Evolutionary conservation across 306 rosid species (phyloP), one percentile per base, ranked within the genome.

Genomic region (Sesbania bispinosa): DNA sequence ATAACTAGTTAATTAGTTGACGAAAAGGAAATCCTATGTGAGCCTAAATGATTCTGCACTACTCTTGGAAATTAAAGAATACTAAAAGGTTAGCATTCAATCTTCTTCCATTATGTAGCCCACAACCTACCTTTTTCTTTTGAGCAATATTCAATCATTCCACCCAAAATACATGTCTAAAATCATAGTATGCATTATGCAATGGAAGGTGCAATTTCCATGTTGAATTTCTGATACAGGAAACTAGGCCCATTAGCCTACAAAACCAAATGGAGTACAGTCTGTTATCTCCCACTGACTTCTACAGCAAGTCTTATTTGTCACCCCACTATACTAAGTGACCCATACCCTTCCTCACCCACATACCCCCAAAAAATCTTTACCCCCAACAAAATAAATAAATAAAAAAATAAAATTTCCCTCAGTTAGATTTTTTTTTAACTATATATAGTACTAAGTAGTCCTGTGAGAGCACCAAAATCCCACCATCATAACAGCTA

Each of bases 401-500:
- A 4, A 45, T 13, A 36, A 38, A 2, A 0, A 6, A 2, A 9
- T 13, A 20, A 69, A 3, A 11, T 0, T 14, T 16, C 33, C 16
- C 58, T 23, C 19, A 45, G 4, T 27, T 27, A 19, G 5, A 19
- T 39, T 10, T 27, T 23, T 20, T 21, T 23, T 18, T 4, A 16
- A n/a, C 21, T 87, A 82, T 83, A 85, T 61, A 79, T 39, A 77
- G 21, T 24, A 3, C 61, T 35, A 24, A 27, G 43, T 33, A 67
- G 51, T 59, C 73, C 51, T 48, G 14, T 24, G 38, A 32, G 60
- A 32, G 19, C 81, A 85, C 61, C 83, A 51, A 62, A 67, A 70
- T 15, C 75, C 41, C 15, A 60, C 7, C 21, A 2, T 1, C 30
- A 4, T 6, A 65, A 39, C 5, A 16, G 35, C n/a, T 26, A 81